Evolutionary conservation across 345 rosid genomes (phyloP).

Genomic region (Euphorbia peplus): DNA sequence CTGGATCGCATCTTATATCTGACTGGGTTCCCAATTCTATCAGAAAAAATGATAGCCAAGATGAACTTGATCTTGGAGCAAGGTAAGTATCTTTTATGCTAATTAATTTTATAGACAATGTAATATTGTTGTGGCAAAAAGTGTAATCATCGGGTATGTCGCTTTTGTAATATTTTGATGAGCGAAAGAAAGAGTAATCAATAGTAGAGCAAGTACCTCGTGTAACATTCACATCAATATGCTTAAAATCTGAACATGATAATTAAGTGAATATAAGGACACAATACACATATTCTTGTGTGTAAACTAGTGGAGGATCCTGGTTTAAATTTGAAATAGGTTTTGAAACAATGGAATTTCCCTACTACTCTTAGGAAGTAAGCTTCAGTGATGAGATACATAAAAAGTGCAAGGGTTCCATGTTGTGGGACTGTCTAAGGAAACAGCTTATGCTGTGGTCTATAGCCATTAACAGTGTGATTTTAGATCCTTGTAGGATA

Average conservation of each 20-base stretch:
- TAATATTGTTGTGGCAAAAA: too few relatives aligned
- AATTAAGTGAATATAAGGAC: neutral
- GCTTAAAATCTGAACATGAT: neutral
- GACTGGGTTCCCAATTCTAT: slow-evolving; percentile 76
- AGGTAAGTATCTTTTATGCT: slow-evolving; percentile 50
- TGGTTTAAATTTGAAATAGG: slow-evolving; percentile 3
- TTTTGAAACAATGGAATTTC: neutral
- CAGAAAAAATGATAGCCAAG: slow-evolving; percentile 23
- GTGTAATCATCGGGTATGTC: too few relatives aligned
- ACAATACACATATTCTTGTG: neutral
- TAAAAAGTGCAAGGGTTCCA: neutral
- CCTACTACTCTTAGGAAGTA: neutral
- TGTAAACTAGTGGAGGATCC: neutral
- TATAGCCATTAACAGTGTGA: neutral
- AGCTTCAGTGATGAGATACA: neutral
- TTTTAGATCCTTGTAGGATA: neutral
- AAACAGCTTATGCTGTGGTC: neutral
- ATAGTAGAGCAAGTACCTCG: neutral
- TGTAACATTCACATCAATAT: neutral
- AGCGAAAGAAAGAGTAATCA: neutral
- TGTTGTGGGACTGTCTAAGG: neutral
- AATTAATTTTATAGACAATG: neutral
- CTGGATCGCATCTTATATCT: slow-evolving; percentile 59
- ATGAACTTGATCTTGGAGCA: slow-evolving; percentile 72
- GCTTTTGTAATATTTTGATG: too few relatives aligned